Percentiles rank a stretch among this genome's conserved stretches.
Conservation (phyloP, 2,329 filamentous ascomycete genomes). For the Penicillium sp. region DNA sequence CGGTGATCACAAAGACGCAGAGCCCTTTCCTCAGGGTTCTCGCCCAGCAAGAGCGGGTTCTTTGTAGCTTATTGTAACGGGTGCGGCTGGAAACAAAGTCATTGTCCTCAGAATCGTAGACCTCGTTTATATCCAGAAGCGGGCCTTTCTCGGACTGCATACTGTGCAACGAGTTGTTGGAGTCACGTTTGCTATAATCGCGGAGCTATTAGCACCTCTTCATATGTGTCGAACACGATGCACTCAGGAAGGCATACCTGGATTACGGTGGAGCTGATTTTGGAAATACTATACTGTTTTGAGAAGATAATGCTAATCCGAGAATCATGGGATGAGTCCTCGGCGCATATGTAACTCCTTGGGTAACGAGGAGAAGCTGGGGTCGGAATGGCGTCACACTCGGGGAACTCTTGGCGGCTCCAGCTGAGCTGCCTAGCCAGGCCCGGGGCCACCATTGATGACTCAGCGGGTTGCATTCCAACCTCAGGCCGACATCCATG, state of each 20-base stretch:
- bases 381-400: constrained; percentile 5
- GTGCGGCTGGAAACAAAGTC: constrained; percentile 1
- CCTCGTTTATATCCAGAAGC: constrained; percentile 2
- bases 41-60: constrained; percentile 8
- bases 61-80: constrained; percentile 3
- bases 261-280: background rate
- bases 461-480: too few species aligned
- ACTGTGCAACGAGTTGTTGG: constrained; percentile 1
- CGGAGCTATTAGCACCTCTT: constrained; percentile 8
- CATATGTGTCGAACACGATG: background rate
- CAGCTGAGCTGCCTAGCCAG: background rate
- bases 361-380: background rate
- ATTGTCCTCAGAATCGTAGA: background rate
- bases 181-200: constrained; percentile 7
- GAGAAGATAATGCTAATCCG: background rate
- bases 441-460: background rate
- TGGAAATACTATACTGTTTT: background rate
- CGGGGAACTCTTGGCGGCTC: background rate
- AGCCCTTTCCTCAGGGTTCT: constrained; percentile 5
- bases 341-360: background rate
- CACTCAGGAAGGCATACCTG: background rate
- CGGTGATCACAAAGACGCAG: constrained; percentile 6
- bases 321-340: background rate
- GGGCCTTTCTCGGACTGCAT: constrained; percentile 10
- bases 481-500: too few species aligned